Conservation (phyloP, 768 basidiomycete genomes). For the Lentinula sp. region DNA sequence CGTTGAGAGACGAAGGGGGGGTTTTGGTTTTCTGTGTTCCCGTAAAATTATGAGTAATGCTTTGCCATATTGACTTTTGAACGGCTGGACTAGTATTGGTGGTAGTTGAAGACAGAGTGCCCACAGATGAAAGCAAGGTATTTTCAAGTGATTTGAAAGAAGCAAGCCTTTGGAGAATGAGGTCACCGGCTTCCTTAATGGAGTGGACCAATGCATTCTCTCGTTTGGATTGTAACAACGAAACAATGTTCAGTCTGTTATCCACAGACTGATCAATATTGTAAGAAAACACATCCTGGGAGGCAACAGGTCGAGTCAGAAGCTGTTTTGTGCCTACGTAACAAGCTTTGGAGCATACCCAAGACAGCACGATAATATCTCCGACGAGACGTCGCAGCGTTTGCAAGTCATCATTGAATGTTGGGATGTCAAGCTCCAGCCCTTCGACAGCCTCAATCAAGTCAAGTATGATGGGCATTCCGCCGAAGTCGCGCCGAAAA, state of each 20-base stretch:
- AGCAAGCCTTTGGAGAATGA: background rate
- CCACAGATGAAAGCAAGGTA: background rate
- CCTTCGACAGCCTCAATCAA: constrained; percentile 49
- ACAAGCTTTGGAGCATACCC: constrained; percentile 28
- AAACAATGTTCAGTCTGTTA: constrained; percentile 40
- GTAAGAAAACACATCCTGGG: constrained; percentile 56
- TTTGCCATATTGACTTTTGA: background rate
- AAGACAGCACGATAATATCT: constrained; percentile 48
- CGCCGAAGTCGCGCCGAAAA: constrained; percentile 40
- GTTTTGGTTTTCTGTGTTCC: background rate
- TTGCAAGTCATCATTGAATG: constrained; percentile 18
- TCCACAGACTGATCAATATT: constrained; percentile 34
- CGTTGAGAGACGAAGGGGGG: background rate
- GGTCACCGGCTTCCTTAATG: constrained; percentile 3
- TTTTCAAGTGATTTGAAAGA: background rate
- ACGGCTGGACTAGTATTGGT: background rate
- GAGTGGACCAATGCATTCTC: constrained; percentile 45
- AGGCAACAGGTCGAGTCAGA: background rate
- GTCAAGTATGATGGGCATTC: constrained; percentile 42
- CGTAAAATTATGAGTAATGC: background rate
- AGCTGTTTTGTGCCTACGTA: background rate
- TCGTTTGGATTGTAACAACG: constrained; percentile 38
- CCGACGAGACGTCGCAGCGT: constrained; percentile 33
- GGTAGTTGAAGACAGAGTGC: background rate
- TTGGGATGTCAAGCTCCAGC: constrained; percentile 26